A percentile compares a stretch with the other conserved stretches of the same genome.
Conservation (phyloP, 768 basidiomycete genomes). For the Lepiota venenata region DNA sequence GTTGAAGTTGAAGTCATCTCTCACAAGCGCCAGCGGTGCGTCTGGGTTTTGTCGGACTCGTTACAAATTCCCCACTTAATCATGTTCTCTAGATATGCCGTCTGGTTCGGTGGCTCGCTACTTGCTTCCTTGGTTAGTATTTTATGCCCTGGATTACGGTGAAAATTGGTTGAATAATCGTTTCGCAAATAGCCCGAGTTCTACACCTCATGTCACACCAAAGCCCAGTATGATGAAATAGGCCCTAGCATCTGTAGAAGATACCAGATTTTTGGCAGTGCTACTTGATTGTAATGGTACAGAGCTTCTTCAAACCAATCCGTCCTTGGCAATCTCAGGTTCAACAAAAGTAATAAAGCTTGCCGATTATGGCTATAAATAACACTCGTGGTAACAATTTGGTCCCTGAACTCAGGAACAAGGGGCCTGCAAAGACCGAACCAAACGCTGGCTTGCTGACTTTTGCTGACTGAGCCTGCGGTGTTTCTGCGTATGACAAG, state of each 20-base stretch:
- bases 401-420: too few relatives aligned
- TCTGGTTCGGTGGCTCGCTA: constrained; percentile 97
- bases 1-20: constrained; percentile 98
- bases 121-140: constrained; percentile 82
- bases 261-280: constrained; percentile 92
- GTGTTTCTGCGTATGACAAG: too few relatives aligned
- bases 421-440: too few relatives aligned
- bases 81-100: constrained; percentile 62
- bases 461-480: too few relatives aligned
- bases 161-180: neutral
- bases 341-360: too few relatives aligned
- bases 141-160: neutral
- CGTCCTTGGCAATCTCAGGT: too few relatives aligned
- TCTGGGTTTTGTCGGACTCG: neutral
- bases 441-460: too few relatives aligned
- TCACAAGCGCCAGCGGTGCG: constrained; percentile 92
- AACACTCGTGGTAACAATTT: too few relatives aligned
- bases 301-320: too few relatives aligned
- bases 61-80: constrained; percentile 10
- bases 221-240: constrained; percentile 92
- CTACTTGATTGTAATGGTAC: constrained; percentile 35
- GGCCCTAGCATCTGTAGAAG: constrained; percentile 90
- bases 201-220: constrained; percentile 90
- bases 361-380: too few relatives aligned
- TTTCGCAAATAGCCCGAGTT: constrained; percentile 73